Evolutionary conservation across 352 stramenopile species (phyloP), one percentile per base, ranked within the genome.

Genomic region (Hyaloperonospora brassicae): DNA sequence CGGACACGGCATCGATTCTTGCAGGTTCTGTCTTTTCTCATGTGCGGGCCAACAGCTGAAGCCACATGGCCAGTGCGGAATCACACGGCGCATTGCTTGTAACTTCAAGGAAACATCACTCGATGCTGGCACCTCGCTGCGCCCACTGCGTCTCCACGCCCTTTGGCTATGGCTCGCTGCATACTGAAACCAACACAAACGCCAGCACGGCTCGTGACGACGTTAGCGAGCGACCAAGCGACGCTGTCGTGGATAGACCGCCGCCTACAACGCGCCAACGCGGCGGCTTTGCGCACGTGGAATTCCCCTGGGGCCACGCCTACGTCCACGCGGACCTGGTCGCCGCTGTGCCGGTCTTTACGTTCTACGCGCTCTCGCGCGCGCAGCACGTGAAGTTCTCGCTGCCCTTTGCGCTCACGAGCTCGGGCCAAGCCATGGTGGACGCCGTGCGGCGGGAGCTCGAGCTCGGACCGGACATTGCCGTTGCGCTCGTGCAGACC

Each of bases 231-330:
- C 27, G 27, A 9, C 39, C 14, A 22, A n/a, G 39, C 6, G 36
- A 55, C 10, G 17, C 51, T 14, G 55, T 51, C 14, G 38, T 53
- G 1, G 62, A 70, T 38, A 47, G 47, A 34, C 23, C 24, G 21
- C 45, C 39, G 2, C 7, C 47, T 2, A 58, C 25, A 12, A 54
- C 55, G 6, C 59, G 62, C 17, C 52, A 65, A 14, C 17, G 17
- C 17, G 17, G 17, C 17, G 68, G 61, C 11, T 86, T 89, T 53
- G 73, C 73, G 48, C 74, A 75, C 47, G 80, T 91, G 23, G 51
- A 77, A 46, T 91, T 91, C 42, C 74, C 80, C 1, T 91, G 80
- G 80, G 80, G 80, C n/a, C 65, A 73, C 34, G 79, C 77, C 38
- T 87, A 86, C 47, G 67, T 91, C 14, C 66, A 84, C 48, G 55